Evolutionary conservation across 176 grass and related monocot genomes (phyloP).

Genomic region (Hsuehochloa calcarea): DNA sequence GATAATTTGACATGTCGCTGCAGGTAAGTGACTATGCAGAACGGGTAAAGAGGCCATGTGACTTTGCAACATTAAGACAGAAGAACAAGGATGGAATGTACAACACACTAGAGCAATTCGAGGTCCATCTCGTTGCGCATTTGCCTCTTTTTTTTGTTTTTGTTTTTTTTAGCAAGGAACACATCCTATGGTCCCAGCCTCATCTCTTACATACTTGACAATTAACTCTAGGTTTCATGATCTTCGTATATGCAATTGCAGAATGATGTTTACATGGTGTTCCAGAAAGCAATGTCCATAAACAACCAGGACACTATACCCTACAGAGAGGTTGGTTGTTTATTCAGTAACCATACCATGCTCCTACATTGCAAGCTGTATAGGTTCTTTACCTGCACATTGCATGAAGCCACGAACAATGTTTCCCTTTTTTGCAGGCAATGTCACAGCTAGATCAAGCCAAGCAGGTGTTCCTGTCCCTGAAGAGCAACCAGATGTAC

Average conservation of each 20-base stretch:
- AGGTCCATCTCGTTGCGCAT: constrained; percentile 33
- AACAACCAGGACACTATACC: constrained; percentile 54
- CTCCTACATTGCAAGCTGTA: background rate
- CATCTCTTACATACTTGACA: background rate
- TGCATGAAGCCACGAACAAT: background rate
- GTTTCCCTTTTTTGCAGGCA: constrained; percentile 37
- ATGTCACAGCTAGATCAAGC: constrained; percentile 46
- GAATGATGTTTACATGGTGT: constrained; percentile 67
- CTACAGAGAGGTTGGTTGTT: constrained; percentile 42
- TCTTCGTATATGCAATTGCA: constrained; percentile 15
- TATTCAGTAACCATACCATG: background rate
- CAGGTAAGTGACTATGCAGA: constrained; percentile 55
- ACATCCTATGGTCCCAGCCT: background rate
- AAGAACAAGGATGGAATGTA: constrained; percentile 78
- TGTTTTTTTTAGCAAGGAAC: background rate
- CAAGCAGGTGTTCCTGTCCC: constrained; percentile 58
- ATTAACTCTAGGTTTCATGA: background rate
- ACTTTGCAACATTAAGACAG: constrained; percentile 70
- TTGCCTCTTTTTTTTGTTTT: background rate
- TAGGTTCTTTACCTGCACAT: background rate
- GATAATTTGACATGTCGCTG: background rate
- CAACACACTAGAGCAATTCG: constrained; percentile 56
- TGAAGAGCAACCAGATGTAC: constrained; percentile 52
- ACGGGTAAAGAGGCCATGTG: constrained; percentile 53
- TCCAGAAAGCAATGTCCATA: constrained; percentile 61